Conservation (phyloP, 1,284 basidiomycete genomes). For the Singerocomus inundabilis region DNA sequence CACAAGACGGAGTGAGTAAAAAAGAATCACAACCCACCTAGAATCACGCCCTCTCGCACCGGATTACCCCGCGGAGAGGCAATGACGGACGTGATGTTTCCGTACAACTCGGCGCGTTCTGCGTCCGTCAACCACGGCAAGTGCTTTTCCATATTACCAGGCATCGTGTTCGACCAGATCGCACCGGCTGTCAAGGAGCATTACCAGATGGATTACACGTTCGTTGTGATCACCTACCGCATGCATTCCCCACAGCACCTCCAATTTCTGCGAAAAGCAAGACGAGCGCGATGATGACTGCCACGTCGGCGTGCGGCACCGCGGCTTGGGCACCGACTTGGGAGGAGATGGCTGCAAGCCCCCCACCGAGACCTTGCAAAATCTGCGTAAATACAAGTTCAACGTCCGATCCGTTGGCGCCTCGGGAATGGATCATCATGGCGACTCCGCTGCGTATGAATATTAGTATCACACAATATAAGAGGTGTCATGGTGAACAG, state of each 20-base stretch:
- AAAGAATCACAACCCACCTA: slow-evolving; percentile 26
- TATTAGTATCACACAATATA: slow-evolving; percentile 8
- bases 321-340: slow-evolving; percentile 80
- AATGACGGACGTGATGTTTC: slow-evolving; percentile 44
- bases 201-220: too few relatives aligned
- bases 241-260: slow-evolving; percentile 66
- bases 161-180: slow-evolving; percentile 53
- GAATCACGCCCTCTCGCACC: slow-evolving; percentile 48
- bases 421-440: slow-evolving; percentile 72
- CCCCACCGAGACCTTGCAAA: slow-evolving; percentile 77
- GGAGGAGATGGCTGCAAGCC: slow-evolving; percentile 66
- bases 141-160: slow-evolving; percentile 44
- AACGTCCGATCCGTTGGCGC: slow-evolving; percentile 55
- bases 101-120: slow-evolving; percentile 38
- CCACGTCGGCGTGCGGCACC: slow-evolving; percentile 75
- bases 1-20: not conserved
- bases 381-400: slow-evolving; percentile 72
- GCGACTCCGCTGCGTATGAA: slow-evolving; percentile 52
- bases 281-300: slow-evolving; percentile 79
- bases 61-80: slow-evolving; percentile 41
- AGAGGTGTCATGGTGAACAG: slow-evolving; percentile 11
- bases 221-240: slow-evolving; percentile 55
- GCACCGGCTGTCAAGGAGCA: slow-evolving; percentile 41
- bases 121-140: slow-evolving; percentile 39
- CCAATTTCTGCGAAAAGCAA: slow-evolving; percentile 81